Percentiles rank a stretch among this genome's conserved stretches.
phyloP scores from a whole-genome alignment of 352 stramenopile genomes.

The Stephanocyclus meneghinianus region DNA sequence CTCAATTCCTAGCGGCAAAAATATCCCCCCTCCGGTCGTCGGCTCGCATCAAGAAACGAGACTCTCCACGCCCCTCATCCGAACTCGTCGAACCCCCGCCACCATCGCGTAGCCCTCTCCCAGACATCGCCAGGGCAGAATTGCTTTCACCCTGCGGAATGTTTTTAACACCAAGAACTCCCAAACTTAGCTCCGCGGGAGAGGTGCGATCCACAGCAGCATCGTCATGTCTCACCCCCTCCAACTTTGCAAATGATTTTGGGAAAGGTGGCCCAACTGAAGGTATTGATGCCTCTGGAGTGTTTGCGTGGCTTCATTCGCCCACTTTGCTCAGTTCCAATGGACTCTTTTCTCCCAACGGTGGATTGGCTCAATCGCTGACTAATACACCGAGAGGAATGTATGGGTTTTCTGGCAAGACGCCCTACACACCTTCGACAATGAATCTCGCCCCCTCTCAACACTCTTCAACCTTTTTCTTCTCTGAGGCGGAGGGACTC shows the following conservation, averaged over 20 bases:
- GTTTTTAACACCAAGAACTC: conserved; percentile 47
- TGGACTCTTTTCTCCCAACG: conserved; percentile 72
- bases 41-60: conserved; percentile 4
- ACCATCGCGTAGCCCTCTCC: background rate
- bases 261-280: conserved; percentile 54
- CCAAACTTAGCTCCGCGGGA: conserved; percentile 7
- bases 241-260: conserved; percentile 82
- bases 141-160: conserved; percentile 32
- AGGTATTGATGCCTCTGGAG: conserved; percentile 53
- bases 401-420: conserved; percentile 48
- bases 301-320: conserved; percentile 78
- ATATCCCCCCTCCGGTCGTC: conserved; percentile 49
- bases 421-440: conserved; percentile 17
- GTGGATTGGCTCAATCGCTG: conserved; percentile 53
- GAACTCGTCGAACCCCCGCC: conserved; percentile 4
- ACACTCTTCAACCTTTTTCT: conserved; percentile 15
- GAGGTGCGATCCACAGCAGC: background rate
- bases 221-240: conserved; percentile 53
- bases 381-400: conserved; percentile 70
- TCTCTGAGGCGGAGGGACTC: conserved; percentile 33
- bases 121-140: conserved; percentile 24
- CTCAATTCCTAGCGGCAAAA: conserved; percentile 51
- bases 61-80: conserved; percentile 15
- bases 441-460: background rate
- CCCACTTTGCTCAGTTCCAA: conserved; percentile 51